These are phyloP conservation scores for Kurtzmaniella fragi DNA, from an alignment of 805 yeast species.

Conservation along the genomic window DNA sequence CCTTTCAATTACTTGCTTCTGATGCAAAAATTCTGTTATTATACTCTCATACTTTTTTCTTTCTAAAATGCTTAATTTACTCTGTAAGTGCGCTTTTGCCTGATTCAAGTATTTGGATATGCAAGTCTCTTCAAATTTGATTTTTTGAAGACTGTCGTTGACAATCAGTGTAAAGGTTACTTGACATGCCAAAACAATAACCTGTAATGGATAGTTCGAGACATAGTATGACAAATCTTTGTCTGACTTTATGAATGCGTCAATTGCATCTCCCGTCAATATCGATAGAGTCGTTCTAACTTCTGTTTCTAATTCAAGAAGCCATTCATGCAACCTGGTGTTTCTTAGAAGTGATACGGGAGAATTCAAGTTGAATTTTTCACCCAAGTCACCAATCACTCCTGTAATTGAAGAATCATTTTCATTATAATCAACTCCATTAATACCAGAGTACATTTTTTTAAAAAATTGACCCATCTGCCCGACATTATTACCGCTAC, in stretches of 20 bases:
- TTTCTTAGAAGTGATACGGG: conserved; percentile 41
- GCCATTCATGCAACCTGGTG: conserved; percentile 56
- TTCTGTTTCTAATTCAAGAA: conserved; percentile 51
- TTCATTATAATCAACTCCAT: conserved; percentile 32
- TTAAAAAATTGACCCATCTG: conserved; percentile 54
- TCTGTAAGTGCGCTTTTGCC: conserved; percentile 18
- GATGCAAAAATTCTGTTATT: conserved; percentile 66
- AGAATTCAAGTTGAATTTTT: conserved; percentile 37
- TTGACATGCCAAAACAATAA: conserved; percentile 49
- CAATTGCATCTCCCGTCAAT: conserved; percentile 24
- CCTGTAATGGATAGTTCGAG: conserved; percentile 49
- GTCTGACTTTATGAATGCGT: conserved; percentile 4
- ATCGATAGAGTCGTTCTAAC: conserved; percentile 45
- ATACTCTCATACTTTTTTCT: conserved; percentile 52
- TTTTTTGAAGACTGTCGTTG: conserved; percentile 21
- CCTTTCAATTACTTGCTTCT: conserved; percentile 33
- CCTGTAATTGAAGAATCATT: conserved; percentile 34
- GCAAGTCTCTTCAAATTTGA: conserved; percentile 2
- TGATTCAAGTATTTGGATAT: conserved; percentile 9
- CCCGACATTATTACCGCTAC: conserved; percentile 47
- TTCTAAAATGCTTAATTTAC: conserved; percentile 14
- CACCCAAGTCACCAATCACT: conserved; percentile 64
- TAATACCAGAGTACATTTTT: conserved; percentile 69
- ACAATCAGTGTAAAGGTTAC: conserved; percentile 47
- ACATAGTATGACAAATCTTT: conserved; percentile 24